A percentile compares a stretch with the other conserved stretches of the same genome.
Conservation (phyloP, 192 early-diverging fungal species). For the Backusella macrospora region DNA sequence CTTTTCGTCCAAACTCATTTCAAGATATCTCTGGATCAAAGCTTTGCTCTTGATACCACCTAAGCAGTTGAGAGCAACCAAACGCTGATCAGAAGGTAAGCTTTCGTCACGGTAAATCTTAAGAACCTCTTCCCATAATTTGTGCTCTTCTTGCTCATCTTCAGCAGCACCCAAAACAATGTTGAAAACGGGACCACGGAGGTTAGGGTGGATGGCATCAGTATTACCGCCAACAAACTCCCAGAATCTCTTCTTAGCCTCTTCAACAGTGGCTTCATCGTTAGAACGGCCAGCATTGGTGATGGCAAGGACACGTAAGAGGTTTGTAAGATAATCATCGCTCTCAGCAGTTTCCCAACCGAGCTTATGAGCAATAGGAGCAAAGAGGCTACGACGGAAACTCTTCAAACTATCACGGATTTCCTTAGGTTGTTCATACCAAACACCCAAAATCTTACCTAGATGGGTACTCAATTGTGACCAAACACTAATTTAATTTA, state of each 20-base stretch:
- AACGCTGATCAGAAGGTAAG: constrained; percentile 67
- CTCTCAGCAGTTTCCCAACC: constrained; percentile 75
- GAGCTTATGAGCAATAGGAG: constrained; percentile 68
- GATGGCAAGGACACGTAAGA: constrained; percentile 79
- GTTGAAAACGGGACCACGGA: constrained; percentile 72
- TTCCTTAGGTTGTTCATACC: constrained; percentile 65
- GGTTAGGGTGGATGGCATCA: constrained; percentile 73
- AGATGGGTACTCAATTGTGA: constrained; percentile 63
- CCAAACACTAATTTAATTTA: constrained; percentile 56
- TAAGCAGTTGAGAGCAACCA: constrained; percentile 66
- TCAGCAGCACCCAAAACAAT: constrained; percentile 69
- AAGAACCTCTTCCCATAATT: constrained; percentile 57
- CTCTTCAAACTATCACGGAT: constrained; percentile 64
- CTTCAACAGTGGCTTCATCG: constrained; percentile 63
- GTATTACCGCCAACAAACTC: constrained; percentile 65
- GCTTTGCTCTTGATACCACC: constrained; percentile 56
- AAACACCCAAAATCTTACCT: constrained; percentile 62
- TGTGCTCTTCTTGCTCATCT: constrained; percentile 50
- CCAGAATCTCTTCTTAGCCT: constrained; percentile 73
- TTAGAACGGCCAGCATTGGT: constrained; percentile 69
- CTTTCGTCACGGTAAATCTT: constrained; percentile 62
- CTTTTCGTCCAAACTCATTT: constrained; percentile 61
- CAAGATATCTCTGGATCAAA: constrained; percentile 63
- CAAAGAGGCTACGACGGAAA: constrained; percentile 74
- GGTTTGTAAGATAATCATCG: constrained; percentile 76